A percentile compares a stretch with the other conserved stretches of the same genome.
Conservation (phyloP, 2,329 filamentous ascomycete genomes). For the Penicillium sp. region DNA sequence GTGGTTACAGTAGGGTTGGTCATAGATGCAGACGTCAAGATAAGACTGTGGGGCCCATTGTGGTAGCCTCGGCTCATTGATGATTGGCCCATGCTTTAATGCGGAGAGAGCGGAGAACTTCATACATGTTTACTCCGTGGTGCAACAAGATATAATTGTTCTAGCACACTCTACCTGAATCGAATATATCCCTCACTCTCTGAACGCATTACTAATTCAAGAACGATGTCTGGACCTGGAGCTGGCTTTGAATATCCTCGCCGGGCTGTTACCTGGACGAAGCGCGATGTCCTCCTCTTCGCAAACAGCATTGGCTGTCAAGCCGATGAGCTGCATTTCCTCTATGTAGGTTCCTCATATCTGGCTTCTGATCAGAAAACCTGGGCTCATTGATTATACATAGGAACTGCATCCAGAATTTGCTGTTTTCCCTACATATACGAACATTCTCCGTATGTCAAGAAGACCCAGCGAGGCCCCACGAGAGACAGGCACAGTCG, state of each 20-base stretch:
- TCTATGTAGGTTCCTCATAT: conserved; percentile 62
- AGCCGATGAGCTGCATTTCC: conserved; percentile 84
- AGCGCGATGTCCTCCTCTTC: conserved; percentile 85
- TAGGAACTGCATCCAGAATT: conserved; percentile 87
- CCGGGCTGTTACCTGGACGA: conserved; percentile 74
- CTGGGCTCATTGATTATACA: neutral
- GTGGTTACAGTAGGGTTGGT: no score
- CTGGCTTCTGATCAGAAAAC: neutral
- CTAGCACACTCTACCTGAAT: neutral
- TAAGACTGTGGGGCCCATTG: no score
- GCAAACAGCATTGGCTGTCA: conserved; percentile 83
- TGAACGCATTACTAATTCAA: neutral
- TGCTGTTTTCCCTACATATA: conserved; percentile 82
- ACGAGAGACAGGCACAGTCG: neutral
- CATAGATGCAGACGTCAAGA: no score
- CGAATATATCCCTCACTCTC: conserved; percentile 8
- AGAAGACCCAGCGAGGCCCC: conserved; percentile 32
- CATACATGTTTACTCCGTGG: no score
- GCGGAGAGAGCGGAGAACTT: neutral
- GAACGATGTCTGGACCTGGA: conserved; percentile 48
- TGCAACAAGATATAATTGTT: neutral
- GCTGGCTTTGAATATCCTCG: conserved; percentile 76
- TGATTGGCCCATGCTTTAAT: neutral
- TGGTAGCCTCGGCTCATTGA: no score
- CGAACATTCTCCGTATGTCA: conserved; percentile 68